Evolutionary conservation across 495 filamentous ascomycete species (phyloP).

Genomic region (Cudoniella acicularis): DNA sequence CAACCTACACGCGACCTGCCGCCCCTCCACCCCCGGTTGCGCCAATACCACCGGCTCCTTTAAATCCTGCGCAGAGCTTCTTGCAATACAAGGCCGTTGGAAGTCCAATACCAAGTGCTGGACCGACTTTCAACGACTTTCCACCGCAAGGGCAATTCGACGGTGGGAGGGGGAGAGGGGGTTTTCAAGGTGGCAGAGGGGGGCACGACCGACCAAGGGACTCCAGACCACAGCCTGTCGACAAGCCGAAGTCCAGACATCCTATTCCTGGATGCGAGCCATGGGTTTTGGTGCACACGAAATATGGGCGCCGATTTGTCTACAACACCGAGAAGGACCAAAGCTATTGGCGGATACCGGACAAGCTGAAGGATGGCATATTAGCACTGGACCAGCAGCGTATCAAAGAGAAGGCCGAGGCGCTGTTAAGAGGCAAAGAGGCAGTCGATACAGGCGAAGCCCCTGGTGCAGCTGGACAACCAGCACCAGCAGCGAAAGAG

Average conservation of each 20-base stretch:
- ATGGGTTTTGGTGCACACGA: conserved; percentile 94
- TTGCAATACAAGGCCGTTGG: conserved; percentile 43
- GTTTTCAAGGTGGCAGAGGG: conserved; percentile 32
- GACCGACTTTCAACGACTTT: conserved; percentile 39
- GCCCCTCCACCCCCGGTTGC: conserved; percentile 28
- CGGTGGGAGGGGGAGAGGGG: conserved; percentile 28
- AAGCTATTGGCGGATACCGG: conserved; percentile 90
- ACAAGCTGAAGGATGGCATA: conserved; percentile 76
- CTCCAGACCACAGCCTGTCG: conserved; percentile 52
- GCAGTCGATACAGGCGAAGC: conserved; percentile 6
- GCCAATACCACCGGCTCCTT: conserved; percentile 13
- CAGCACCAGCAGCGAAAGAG: not conserved
- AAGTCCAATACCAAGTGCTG: conserved; percentile 23
- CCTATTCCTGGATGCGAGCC: conserved; percentile 75
- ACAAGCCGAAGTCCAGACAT: conserved; percentile 78
- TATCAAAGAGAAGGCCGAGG: conserved; percentile 46
- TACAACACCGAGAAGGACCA: conserved; percentile 78
- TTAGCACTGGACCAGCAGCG: conserved; percentile 62
- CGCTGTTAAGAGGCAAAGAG: conserved; percentile 21
- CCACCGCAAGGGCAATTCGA: conserved; percentile 24
- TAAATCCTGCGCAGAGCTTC: conserved; percentile 37
- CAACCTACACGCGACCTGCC: conserved; percentile 79
- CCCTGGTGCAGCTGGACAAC: conserved; percentile 13
- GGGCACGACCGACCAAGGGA: conserved; percentile 19
- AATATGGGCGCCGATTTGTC: conserved; percentile 80